A percentile compares a stretch with the other conserved stretches of the same genome.
Conservation (phyloP, 257 asterid species). For the Scutellaria barbata region DNA sequence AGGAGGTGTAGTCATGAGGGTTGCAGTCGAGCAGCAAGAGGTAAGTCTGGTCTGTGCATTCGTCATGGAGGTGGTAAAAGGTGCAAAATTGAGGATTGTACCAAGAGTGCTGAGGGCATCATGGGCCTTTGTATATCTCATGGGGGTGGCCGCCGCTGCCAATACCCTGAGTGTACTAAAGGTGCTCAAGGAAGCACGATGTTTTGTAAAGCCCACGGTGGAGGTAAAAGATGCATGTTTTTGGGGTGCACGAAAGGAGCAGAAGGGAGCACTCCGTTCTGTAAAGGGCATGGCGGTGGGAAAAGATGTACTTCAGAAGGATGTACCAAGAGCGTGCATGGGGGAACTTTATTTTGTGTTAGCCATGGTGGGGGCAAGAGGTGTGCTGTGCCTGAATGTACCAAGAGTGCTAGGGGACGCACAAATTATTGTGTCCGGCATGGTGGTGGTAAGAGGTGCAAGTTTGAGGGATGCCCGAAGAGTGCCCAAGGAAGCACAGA, state of each 20-base stretch:
- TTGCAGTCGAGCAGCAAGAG: slow-evolving; percentile 68
- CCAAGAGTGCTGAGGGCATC: slow-evolving; percentile 60
- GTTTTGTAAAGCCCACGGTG: slow-evolving; percentile 72
- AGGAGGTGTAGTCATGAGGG: slow-evolving; percentile 57
- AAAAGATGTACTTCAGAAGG: slow-evolving; percentile 63
- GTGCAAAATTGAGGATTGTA: slow-evolving; percentile 57
- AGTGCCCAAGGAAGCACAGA: slow-evolving; percentile 77
- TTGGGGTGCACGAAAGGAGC: slow-evolving; percentile 73
- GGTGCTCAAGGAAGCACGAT: slow-evolving; percentile 74
- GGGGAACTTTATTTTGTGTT: slow-evolving; percentile 67
- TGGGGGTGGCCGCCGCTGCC: slow-evolving; percentile 72
- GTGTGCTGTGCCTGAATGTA: slow-evolving; percentile 52
- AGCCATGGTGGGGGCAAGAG: slow-evolving; percentile 73
- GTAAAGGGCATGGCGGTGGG: slow-evolving; percentile 76
- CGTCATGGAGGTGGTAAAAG: slow-evolving; percentile 81
- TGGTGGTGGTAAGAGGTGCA: slow-evolving; percentile 80
- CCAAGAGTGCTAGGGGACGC: slow-evolving; percentile 68
- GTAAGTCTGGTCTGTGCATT: slow-evolving; percentile 62
- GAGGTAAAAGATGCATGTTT: slow-evolving; percentile 62
- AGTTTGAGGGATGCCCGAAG: slow-evolving; percentile 53
- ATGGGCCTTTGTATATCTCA: slow-evolving; percentile 71
- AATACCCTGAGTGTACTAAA: slow-evolving; percentile 52
- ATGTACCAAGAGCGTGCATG: slow-evolving; percentile 66
- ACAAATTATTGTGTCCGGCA: slow-evolving; percentile 65
- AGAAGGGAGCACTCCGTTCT: slow-evolving; percentile 64